Conservation (phyloP, 306 rosid species). For the Dryas drummondii region DNA sequence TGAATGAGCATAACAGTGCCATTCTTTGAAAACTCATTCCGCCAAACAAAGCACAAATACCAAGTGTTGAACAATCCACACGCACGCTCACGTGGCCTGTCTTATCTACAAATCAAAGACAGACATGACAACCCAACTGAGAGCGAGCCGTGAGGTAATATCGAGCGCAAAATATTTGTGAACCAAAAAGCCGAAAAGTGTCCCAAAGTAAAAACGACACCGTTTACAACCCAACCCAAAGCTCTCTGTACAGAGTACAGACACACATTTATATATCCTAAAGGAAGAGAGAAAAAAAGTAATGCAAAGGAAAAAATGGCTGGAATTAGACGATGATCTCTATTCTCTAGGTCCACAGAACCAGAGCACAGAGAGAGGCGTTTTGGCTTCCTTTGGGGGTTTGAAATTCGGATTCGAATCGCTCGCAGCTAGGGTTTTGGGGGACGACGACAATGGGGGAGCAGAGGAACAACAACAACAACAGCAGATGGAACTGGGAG, state of each 20-base stretch:
- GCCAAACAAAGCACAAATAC: neutral
- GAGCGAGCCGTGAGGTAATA: slow-evolving; percentile 56
- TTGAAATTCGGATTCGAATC: neutral
- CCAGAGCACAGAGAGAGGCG: slow-evolving; percentile 6
- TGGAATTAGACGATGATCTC: slow-evolving; percentile 21
- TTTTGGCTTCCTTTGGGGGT: slow-evolving; percentile 9
- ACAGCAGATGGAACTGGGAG: slow-evolving; percentile 96
- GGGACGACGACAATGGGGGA: slow-evolving; percentile 60
- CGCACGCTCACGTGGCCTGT: slow-evolving; percentile 36
- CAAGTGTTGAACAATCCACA: slow-evolving; percentile 16
- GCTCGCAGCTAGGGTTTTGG: slow-evolving; percentile 22
- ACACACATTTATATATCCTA: slow-evolving; percentile 28
- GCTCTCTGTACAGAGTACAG: slow-evolving; percentile 1
- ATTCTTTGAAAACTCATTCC: neutral
- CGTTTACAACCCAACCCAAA: slow-evolving; percentile 21
- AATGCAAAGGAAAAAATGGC: slow-evolving; percentile 18
- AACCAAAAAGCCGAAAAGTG: slow-evolving; percentile 34
- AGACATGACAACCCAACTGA: slow-evolving; percentile 16
- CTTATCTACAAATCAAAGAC: slow-evolving; percentile 25
- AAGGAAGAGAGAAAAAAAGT: neutral
- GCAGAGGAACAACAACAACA: slow-evolving; percentile 39
- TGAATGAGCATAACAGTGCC: too few species aligned
- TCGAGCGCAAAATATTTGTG: slow-evolving; percentile 58
- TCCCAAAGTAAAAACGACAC: slow-evolving; percentile 38
- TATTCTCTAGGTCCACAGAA: slow-evolving; percentile 19